Evolutionary conservation across 2,329 filamentous ascomycete species (phyloP), one percentile per base, ranked within the genome.

Genomic region (Phialophora verrucosa): DNA sequence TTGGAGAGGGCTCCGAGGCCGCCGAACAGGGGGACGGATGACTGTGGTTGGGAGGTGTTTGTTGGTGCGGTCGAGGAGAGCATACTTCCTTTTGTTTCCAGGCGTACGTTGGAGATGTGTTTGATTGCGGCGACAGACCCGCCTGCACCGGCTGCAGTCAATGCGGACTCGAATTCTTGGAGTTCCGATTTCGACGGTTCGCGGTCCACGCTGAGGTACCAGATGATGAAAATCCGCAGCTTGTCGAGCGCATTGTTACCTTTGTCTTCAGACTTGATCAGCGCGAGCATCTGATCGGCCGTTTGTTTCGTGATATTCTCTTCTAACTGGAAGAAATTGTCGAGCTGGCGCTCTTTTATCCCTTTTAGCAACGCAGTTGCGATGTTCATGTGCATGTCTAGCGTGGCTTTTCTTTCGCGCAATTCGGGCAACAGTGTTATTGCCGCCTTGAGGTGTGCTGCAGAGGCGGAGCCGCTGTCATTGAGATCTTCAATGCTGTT

Each of bases 381-480:
- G 66, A 98, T 97, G 76, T 96, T 97, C 95, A 99, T 99, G 78
- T 99, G 95, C 91, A 97, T 98, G 76, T 97, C 95, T 4, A 99
- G 85, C 23, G 90, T 86, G n/a, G 90, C 89, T 77, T 99, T 99
- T 66, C 95, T 89, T 78, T 98, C 95, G 69, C 93, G 86, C 71
- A 99, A 84, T 77, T 98, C 94, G 0, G 95, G 96, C 14, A 99
- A 83, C 25, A 97, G 82, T 0, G 94, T 96, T 73, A 99, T 97
- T 12, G 94, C 96, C 3, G 93, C 92, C 79, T 98, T 99, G 54
- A 99, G 85, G 77, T 99, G 95, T 74, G 96, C 92, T 17, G 95
- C 93, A 64, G 92, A 96, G 47, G 92, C 89, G 72, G 90, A 91
- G 53, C 53, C 53, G 1, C 91, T 92, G 75, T 97, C 93, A 71